Conservation (phyloP, 768 basidiomycete genomes). For the Imleria badia region DNA sequence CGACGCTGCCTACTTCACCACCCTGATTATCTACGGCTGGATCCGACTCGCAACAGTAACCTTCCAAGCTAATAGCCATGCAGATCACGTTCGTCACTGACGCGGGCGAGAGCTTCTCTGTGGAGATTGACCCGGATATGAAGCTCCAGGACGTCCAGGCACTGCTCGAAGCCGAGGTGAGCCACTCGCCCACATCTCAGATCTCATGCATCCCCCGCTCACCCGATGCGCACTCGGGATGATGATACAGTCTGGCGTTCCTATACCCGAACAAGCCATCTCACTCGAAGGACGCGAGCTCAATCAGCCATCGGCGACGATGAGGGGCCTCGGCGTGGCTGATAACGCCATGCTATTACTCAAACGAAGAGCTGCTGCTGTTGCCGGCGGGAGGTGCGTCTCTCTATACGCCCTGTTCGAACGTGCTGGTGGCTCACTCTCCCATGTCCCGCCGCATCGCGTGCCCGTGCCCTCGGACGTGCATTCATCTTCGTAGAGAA, state of each 20-base stretch:
- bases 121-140: conserved; percentile 91
- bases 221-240: not conserved
- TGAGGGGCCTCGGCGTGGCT: conserved; percentile 60
- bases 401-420: not conserved
- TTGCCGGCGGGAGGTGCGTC: conserved; percentile 42
- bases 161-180: conserved; percentile 91
- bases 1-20: not conserved
- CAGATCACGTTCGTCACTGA: conserved; percentile 72
- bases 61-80: too few relatives aligned
- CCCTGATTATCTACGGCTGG: conserved; percentile 4
- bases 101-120: conserved; percentile 55
- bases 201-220: not conserved
- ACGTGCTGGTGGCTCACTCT: not conserved
- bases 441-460: not conserved
- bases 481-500: conserved; percentile 40
- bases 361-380: conserved; percentile 54
- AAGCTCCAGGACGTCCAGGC: conserved; percentile 92
- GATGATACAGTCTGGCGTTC: conserved; percentile 77
- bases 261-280: conserved; percentile 69
- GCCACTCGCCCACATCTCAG: conserved; percentile 22
- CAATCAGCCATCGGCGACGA: conserved; percentile 62
- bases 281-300: conserved; percentile 68
- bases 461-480: not conserved
- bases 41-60: not conserved
- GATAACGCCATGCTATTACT: conserved; percentile 67